These are phyloP conservation scores for Arachnopeziza araneosa DNA, from an alignment of 2,329 filamentous ascomycete species.

Conservation along the genomic window DNA sequence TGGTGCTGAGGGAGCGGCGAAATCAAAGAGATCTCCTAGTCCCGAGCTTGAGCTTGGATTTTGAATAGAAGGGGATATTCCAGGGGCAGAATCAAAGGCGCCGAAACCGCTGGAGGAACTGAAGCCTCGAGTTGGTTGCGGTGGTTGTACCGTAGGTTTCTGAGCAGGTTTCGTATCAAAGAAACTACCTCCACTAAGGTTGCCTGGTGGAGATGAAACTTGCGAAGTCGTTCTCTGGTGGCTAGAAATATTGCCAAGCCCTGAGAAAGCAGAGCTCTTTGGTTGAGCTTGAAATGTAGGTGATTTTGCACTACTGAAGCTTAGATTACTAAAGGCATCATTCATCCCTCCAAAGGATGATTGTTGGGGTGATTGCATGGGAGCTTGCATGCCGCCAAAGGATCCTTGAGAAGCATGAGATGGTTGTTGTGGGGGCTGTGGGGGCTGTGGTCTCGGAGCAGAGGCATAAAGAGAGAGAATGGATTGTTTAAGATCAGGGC, in stretches of 20 bases:
- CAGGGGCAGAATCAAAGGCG: conserved; percentile 45
- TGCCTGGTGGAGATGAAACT: conserved; percentile 44
- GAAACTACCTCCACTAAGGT: conserved; percentile 63
- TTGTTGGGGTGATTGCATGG: conserved; percentile 38
- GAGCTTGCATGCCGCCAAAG: conserved; percentile 63
- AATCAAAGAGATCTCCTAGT: conserved; percentile 77
- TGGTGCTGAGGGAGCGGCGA: conserved; percentile 48
- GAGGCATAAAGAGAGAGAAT: conserved; percentile 93
- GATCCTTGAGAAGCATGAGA: conserved; percentile 54
- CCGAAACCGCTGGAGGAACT: conserved; percentile 58
- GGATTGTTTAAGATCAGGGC: conserved; percentile 93
- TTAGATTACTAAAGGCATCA: conserved; percentile 73
- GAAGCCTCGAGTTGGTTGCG: conserved; percentile 44
- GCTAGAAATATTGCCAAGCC: conserved; percentile 38
- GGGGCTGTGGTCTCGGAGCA: conserved; percentile 68
- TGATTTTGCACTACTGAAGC: conserved; percentile 49
- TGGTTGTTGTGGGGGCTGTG: conserved; percentile 45
- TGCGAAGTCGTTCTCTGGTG: conserved; percentile 34
- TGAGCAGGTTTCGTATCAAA: conserved; percentile 71
- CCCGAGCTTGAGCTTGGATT: conserved; percentile 39
- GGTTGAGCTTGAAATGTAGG: conserved; percentile 36
- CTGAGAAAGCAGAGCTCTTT: conserved; percentile 42
- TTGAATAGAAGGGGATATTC: conserved; percentile 37
- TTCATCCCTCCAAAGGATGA: conserved; percentile 52
- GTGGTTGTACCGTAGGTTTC: conserved; percentile 34